phyloP scores from a whole-genome alignment of 495 filamentous ascomycete genomes.

The Bacidia rubella region DNA sequence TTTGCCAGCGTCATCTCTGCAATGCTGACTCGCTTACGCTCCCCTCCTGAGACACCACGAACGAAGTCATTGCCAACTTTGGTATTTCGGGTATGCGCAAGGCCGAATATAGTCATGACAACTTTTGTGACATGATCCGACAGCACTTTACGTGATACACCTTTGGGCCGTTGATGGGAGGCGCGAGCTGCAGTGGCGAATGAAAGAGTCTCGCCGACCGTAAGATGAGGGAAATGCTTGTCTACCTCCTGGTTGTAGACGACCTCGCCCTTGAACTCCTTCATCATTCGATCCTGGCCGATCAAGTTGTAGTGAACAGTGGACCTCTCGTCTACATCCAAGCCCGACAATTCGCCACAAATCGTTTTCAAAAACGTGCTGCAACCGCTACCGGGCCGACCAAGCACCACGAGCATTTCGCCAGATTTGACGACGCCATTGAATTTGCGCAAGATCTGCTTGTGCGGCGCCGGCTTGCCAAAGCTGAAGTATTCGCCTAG shows the following conservation, averaged over 20 bases:
- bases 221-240: conserved; percentile 66
- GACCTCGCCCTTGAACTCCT: conserved; percentile 57
- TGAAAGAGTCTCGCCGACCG: conserved; percentile 65
- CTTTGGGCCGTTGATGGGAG: neutral
- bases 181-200: neutral
- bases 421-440: conserved; percentile 26
- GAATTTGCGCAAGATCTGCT: conserved; percentile 27
- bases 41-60: conserved; percentile 76
- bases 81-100: conserved; percentile 68
- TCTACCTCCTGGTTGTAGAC: conserved; percentile 79
- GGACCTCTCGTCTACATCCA: neutral
- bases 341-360: neutral
- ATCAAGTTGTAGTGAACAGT: conserved; percentile 13
- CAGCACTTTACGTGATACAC: conserved; percentile 26
- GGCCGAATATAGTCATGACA: conserved; percentile 70
- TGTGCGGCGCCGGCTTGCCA: conserved; percentile 22
- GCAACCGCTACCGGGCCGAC: conserved; percentile 58
- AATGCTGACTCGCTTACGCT: conserved; percentile 53
- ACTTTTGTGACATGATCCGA: conserved; percentile 39
- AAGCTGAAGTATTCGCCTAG: conserved; percentile 31
- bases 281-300: conserved; percentile 39
- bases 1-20: conserved; percentile 49
- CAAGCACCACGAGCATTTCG: conserved; percentile 72
- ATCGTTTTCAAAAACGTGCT: conserved; percentile 64
- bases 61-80: conserved; percentile 70